These are phyloP conservation scores for Aristolochia fimbriata DNA, from an alignment of 164 flowering plant genomes.

Conservation along the genomic window DNA sequence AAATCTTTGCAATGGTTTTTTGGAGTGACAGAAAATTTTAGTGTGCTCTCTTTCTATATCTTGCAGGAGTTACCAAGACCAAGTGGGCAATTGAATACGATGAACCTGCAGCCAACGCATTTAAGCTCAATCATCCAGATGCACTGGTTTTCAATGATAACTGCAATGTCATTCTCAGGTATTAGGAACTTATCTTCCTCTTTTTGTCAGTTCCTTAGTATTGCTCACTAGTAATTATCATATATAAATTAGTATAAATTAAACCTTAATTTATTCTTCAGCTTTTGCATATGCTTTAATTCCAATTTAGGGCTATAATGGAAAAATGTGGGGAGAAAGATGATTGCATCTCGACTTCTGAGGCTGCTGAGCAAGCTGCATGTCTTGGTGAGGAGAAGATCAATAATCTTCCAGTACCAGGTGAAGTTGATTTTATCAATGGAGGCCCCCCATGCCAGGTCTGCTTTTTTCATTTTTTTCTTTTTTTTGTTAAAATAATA, in stretches of 20 bases:
- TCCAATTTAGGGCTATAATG: slow-evolving; percentile 61
- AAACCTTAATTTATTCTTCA: not conserved
- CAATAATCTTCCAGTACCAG: slow-evolving; percentile 66
- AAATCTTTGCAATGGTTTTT: not conserved
- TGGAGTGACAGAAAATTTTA: not conserved
- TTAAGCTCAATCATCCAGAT: slow-evolving; percentile 72
- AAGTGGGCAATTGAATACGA: slow-evolving; percentile 99
- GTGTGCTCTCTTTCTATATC: slow-evolving; percentile 7
- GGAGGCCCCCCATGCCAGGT: slow-evolving; percentile 99
- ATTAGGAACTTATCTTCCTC: not conserved
- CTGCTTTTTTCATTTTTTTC: not conserved
- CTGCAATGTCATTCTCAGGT: slow-evolving; percentile 90
- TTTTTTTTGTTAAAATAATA: too few species aligned
- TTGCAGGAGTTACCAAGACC: slow-evolving; percentile 58
- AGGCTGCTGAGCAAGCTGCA: slow-evolving; percentile 61
- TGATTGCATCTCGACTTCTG: slow-evolving; percentile 71
- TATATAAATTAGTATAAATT: too few species aligned
- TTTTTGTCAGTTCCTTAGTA: not conserved
- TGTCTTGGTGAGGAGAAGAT: slow-evolving; percentile 42
- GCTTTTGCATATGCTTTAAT: slow-evolving; percentile 1
- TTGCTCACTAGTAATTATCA: too few species aligned
- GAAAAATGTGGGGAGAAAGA: slow-evolving; percentile 65
- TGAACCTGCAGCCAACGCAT: slow-evolving; percentile 89
- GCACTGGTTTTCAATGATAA: slow-evolving; percentile 54
- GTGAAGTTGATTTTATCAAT: slow-evolving; percentile 90